Base-by-base conservation (phyloP, 176 grass and related monocot species). In the Cenchrus fungigraminus region DNA sequence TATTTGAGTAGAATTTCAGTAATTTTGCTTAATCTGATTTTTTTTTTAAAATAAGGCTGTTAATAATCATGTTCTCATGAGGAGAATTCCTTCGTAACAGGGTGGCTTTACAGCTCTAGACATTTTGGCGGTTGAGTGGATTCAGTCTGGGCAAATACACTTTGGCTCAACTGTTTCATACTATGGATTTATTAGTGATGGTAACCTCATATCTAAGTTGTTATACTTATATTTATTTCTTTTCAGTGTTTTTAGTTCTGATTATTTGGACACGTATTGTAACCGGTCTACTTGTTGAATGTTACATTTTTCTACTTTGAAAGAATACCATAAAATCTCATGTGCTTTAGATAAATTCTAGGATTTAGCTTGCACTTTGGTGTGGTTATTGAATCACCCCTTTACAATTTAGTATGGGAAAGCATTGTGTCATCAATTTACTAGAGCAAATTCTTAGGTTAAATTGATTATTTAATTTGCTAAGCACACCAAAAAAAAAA, bases 181-280 rank as follows among this genome's bases (percentile, higher is more conserved):
- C 76, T 99, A 94, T 92, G 93, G 97, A 79, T 99, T 99, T 84
- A 67, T 99, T 66, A 96, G 93, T 86, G 97, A 99, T 89, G 97
- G 93, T 99, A 99, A 89, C 43, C 73, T 77, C 53, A 62, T 43
- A 86, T 80, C 72, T 47, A 49, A 50, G 32, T 17, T 42, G 58
- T 85, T 20, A 46, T 19, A 37, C 68, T 58, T 74, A 40, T 19
- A 37, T 73, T 58, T 74, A 40, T 64, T 77, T 64, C 75, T 44
- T 56, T 87, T 9, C 31, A 59, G 3, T 75, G 12, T 76, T 88
- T 22, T 56, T 37, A 44, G 13, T 68, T 54, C 22, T 49, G 51
- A 19, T 46, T 61, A 17, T 51, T 74, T 20, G 67, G 1, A 61
- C 49, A 16, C 44, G 55, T 11, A 20, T 10, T 56, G 80, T 29